These are phyloP conservation scores for Paramecium octaurelia DNA, from an alignment of 73 alveolate species.

Conservation along the genomic window DNA sequence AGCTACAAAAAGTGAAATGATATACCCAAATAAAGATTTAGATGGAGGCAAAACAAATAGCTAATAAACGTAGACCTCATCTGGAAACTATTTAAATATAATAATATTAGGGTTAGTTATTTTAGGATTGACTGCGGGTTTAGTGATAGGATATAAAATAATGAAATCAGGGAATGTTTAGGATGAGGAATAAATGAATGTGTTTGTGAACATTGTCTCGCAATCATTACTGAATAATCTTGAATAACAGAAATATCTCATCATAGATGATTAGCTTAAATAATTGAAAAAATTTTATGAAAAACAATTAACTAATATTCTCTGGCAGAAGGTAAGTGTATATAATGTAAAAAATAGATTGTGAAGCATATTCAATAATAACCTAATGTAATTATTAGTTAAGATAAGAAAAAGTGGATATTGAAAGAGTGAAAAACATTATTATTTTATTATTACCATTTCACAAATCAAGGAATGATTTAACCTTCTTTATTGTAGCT, in stretches of 20 bases:
- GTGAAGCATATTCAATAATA: background rate
- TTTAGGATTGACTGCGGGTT: background rate
- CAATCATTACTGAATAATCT: background rate
- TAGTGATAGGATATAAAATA: background rate
- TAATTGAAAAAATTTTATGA: background rate
- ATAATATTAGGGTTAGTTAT: background rate
- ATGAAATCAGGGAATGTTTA: background rate
- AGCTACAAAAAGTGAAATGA: background rate
- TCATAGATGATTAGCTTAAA: background rate
- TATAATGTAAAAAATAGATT: background rate
- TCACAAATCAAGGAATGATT: constrained; percentile 38
- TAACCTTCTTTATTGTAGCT: background rate
- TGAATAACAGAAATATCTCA: background rate
- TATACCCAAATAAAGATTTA: background rate
- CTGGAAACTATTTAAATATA: background rate
- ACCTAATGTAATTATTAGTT: background rate
- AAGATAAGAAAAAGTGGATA: background rate
- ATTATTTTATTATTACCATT: background rate
- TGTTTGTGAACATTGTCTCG: background rate
- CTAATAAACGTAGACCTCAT: background rate
- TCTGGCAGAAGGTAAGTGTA: background rate
- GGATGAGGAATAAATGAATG: background rate
- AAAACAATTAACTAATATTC: background rate
- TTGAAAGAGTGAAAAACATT: background rate
- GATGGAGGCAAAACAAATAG: background rate